Percentiles rank a stretch among this genome's conserved stretches.
phyloP scores from a whole-genome alignment of 257 asterid species.

The Euphrasia confusa region DNA sequence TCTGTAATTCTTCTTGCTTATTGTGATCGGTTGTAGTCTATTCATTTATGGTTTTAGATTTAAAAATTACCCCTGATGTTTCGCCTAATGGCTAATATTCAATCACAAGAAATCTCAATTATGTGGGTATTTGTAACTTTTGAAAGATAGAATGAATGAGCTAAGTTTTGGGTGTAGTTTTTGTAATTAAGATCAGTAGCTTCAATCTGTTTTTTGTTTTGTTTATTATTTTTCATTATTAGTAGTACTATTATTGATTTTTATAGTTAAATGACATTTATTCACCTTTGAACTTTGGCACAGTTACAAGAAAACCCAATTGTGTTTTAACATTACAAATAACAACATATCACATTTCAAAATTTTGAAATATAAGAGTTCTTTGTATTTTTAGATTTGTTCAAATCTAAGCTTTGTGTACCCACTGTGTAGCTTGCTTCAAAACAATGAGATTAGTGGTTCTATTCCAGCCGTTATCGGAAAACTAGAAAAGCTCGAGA shows the following conservation, averaged over 20 bases:
- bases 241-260: too few relatives aligned
- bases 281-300: too few relatives aligned
- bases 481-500: constrained; percentile 68
- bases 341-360: too few relatives aligned
- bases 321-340: too few relatives aligned
- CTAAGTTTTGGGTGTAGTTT: too few relatives aligned
- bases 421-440: constrained; percentile 60
- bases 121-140: not conserved
- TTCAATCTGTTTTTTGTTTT: too few relatives aligned
- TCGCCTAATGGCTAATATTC: too few relatives aligned
- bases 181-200: too few relatives aligned
- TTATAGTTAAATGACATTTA: too few relatives aligned
- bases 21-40: not conserved
- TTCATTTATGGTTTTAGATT: not conserved
- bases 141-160: not conserved
- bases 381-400: not conserved
- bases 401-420: not conserved
- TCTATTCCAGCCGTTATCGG: constrained; percentile 69
- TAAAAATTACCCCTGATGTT: not conserved
- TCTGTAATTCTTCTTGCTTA: not conserved
- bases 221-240: too few relatives aligned
- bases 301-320: too few relatives aligned
- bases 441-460: constrained; percentile 82
- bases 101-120: not conserved
- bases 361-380: not conserved